phyloP scores from a whole-genome alignment of 306 rosid genomes.

The Trifolium pratense region DNA sequence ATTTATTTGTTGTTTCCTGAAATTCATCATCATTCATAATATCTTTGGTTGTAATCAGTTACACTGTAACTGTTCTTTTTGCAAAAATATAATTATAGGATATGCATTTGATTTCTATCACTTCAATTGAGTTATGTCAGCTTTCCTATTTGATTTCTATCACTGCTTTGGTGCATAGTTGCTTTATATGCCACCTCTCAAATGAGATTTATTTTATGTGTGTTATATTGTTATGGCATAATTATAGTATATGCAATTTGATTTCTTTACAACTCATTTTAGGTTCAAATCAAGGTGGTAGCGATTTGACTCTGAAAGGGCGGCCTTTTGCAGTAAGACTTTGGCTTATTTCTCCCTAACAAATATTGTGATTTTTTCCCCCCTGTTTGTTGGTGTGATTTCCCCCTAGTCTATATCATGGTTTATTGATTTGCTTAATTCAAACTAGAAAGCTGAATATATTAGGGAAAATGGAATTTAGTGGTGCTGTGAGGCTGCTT shows the following conservation, averaged over 20 bases:
- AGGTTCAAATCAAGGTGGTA: constrained; percentile 6
- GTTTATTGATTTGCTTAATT: background rate
- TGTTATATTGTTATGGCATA: background rate
- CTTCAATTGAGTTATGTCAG: background rate
- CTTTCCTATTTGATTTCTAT: constrained; percentile 2
- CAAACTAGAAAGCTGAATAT: constrained; percentile 4
- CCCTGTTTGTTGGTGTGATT: background rate
- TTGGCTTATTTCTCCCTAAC: constrained; percentile 2
- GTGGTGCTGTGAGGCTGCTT: background rate
- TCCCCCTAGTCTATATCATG: background rate
- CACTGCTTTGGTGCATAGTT: background rate
- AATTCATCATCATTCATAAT: background rate
- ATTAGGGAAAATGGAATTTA: background rate
- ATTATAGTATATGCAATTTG: background rate
- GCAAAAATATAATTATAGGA: background rate
- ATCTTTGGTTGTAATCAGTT: background rate
- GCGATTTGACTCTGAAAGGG: background rate
- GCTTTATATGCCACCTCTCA: background rate
- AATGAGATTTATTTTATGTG: background rate
- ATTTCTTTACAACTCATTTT: background rate
- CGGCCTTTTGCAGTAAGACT: constrained; percentile 6
- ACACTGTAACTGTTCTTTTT: background rate
- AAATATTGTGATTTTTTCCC: background rate
- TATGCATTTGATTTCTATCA: background rate
- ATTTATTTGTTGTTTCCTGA: background rate